Evolutionary conservation across 352 stramenopile genomes (phyloP).

Genomic region (Phytophthora brassicae): DNA sequence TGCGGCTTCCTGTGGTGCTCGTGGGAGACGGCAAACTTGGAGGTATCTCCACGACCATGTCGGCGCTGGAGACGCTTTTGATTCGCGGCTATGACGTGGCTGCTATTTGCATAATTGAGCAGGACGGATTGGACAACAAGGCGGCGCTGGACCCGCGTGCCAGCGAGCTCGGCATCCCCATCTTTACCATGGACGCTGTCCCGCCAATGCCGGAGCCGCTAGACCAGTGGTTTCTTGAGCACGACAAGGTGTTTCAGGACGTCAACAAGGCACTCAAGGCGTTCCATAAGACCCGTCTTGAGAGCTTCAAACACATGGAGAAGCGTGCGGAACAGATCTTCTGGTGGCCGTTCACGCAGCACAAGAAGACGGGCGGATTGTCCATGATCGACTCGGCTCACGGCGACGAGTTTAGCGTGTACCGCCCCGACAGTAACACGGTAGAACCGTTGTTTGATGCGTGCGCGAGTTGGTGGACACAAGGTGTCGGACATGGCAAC

Average conservation of each 20-base stretch:
- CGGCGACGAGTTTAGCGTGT: slow-evolving; percentile 83
- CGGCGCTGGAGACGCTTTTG: slow-evolving; percentile 91
- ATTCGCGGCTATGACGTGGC: slow-evolving; percentile 91
- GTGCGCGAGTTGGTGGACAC: slow-evolving; percentile 93
- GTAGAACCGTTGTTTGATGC: slow-evolving; percentile 85
- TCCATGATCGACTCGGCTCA: slow-evolving; percentile 90
- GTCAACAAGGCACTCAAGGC: slow-evolving; percentile 50
- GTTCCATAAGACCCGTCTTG: slow-evolving; percentile 61
- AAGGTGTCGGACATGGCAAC: slow-evolving; percentile 90
- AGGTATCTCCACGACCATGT: slow-evolving; percentile 95
- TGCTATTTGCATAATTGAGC: slow-evolving; percentile 81
- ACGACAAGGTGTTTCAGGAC: slow-evolving; percentile 51
- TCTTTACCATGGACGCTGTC: slow-evolving; percentile 74
- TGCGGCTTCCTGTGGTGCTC: slow-evolving; percentile 91
- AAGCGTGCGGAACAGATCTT: slow-evolving; percentile 73
- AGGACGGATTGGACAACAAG: slow-evolving; percentile 69
- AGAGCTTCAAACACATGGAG: slow-evolving; percentile 58
- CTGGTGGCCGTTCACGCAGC: slow-evolving; percentile 95
- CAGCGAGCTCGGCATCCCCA: slow-evolving; percentile 69
- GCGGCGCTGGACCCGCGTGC: slow-evolving; percentile 58
- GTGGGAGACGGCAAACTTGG: slow-evolving; percentile 96
- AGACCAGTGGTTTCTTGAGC: slow-evolving; percentile 60
- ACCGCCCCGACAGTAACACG: slow-evolving; percentile 47
- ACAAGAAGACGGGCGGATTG: slow-evolving; percentile 81
- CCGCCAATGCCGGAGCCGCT: slow-evolving; percentile 77